Conservation (phyloP, 2,329 filamentous ascomycete species). For the Aureobasidium sp. region DNA sequence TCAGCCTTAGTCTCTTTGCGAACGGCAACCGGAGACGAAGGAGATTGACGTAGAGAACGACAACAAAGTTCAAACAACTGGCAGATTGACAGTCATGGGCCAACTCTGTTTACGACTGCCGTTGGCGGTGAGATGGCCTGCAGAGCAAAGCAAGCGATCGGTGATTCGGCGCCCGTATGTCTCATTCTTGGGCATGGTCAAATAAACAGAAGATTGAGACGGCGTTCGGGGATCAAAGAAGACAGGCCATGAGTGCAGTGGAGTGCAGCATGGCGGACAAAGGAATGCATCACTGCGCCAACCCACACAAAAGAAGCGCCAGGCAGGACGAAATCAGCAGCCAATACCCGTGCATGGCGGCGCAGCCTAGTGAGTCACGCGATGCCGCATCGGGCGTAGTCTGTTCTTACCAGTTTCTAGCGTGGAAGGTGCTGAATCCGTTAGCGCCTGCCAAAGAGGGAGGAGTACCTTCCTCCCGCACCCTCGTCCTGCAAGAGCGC, state of each 20-base stretch:
- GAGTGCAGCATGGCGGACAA: slow-evolving; percentile 10
- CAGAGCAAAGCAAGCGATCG: neutral
- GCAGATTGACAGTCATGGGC: slow-evolving; percentile 11
- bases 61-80: slow-evolving; percentile 9
- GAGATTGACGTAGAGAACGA: slow-evolving; percentile 12
- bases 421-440: slow-evolving; percentile 11
- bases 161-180: neutral
- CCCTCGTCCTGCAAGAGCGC: slow-evolving; percentile 8
- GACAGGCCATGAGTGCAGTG: neutral
- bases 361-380: neutral
- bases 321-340: slow-evolving; percentile 5
- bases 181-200: neutral
- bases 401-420: slow-evolving; percentile 8
- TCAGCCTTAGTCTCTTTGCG: neutral
- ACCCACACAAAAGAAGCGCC: slow-evolving; percentile 8
- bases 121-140: neutral
- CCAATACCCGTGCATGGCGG: slow-evolving; percentile 3
- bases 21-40: slow-evolving; percentile 9
- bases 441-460: slow-evolving; percentile 10
- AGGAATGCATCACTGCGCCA: slow-evolving; percentile 11
- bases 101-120: slow-evolving; percentile 4
- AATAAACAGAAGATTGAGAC: slow-evolving; percentile 10
- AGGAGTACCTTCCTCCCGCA: slow-evolving; percentile 7
- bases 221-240: slow-evolving; percentile 12
- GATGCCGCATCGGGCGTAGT: neutral